These are phyloP conservation scores for Davidsoniella eucalypti DNA, from an alignment of 2,329 filamentous ascomycete species.

Conservation along the genomic window DNA sequence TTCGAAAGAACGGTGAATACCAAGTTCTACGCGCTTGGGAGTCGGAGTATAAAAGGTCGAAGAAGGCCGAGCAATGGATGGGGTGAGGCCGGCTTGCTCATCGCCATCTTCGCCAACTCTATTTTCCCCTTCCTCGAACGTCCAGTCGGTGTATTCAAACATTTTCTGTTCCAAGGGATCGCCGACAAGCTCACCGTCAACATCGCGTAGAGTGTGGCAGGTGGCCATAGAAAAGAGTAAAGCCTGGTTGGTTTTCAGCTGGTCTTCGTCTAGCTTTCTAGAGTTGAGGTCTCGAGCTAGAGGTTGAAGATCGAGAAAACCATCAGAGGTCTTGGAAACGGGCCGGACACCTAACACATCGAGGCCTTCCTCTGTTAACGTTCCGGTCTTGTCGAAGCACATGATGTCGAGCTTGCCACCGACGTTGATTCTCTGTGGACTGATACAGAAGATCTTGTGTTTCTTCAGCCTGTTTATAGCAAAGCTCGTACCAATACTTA, in stretches of 20 bases:
- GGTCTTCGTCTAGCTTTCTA: slow-evolving; percentile 36
- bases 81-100: slow-evolving; percentile 58
- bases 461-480: slow-evolving; percentile 71
- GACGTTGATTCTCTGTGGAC: slow-evolving; percentile 90
- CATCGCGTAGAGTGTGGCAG: slow-evolving; percentile 75
- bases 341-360: slow-evolving; percentile 82
- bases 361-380: slow-evolving; percentile 85
- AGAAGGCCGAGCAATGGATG: slow-evolving; percentile 79
- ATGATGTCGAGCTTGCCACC: slow-evolving; percentile 91
- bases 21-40: slow-evolving; percentile 44
- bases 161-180: slow-evolving; percentile 95
- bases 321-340: slow-evolving; percentile 24
- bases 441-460: slow-evolving; percentile 93
- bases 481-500: slow-evolving; percentile 95
- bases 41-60: neutral
- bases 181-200: slow-evolving; percentile 78
- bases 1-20: slow-evolving; percentile 81
- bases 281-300: slow-evolving; percentile 24
- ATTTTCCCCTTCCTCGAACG: slow-evolving; percentile 57
- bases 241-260: slow-evolving; percentile 12
- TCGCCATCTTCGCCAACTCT: slow-evolving; percentile 49
- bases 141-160: slow-evolving; percentile 94
- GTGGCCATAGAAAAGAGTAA: slow-evolving; percentile 85
- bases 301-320: slow-evolving; percentile 8
- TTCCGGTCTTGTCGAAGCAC: slow-evolving; percentile 99